Evolutionary conservation across 257 asterid genomes (phyloP).

Genomic region (Plantago major): DNA sequence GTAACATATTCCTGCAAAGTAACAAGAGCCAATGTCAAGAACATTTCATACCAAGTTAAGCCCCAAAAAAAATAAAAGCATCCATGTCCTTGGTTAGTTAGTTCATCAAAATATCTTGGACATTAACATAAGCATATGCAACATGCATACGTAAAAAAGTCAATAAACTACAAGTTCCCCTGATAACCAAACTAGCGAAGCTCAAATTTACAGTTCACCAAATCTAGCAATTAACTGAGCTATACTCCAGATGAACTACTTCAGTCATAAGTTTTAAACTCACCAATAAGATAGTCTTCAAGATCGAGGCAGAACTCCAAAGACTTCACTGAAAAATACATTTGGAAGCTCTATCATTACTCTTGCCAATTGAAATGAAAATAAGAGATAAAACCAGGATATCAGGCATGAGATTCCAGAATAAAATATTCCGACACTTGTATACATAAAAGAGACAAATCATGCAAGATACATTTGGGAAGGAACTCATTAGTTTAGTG

Average conservation of each 20-base stretch:
- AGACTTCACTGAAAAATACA: conserved; percentile 49
- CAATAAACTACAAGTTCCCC: neutral
- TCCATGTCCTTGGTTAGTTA: too few relatives aligned
- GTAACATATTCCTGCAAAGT: conserved; percentile 80
- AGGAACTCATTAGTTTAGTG: too few relatives aligned
- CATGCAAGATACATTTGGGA: too few relatives aligned
- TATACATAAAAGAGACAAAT: too few relatives aligned
- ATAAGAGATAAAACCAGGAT: conserved; percentile 6
- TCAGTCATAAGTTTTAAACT: conserved; percentile 24
- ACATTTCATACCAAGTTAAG: neutral
- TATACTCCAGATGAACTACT: neutral
- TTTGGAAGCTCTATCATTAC: conserved; percentile 9
- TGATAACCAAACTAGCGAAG: neutral
- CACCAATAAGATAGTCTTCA: conserved; percentile 89
- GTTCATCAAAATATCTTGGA: too few relatives aligned
- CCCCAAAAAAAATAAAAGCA: too few relatives aligned
- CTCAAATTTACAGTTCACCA: neutral
- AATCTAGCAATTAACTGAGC: neutral
- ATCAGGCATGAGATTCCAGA: neutral
- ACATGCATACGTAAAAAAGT: neutral
- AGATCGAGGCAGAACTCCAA: conserved; percentile 79
- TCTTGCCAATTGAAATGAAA: neutral
- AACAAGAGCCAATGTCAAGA: conserved; percentile 17
- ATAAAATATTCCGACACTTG: too few relatives aligned
- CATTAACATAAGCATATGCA: neutral